Evolutionary conservation across 805 yeast species (phyloP).

Genomic region (Tanozyma kutaoensis): DNA sequence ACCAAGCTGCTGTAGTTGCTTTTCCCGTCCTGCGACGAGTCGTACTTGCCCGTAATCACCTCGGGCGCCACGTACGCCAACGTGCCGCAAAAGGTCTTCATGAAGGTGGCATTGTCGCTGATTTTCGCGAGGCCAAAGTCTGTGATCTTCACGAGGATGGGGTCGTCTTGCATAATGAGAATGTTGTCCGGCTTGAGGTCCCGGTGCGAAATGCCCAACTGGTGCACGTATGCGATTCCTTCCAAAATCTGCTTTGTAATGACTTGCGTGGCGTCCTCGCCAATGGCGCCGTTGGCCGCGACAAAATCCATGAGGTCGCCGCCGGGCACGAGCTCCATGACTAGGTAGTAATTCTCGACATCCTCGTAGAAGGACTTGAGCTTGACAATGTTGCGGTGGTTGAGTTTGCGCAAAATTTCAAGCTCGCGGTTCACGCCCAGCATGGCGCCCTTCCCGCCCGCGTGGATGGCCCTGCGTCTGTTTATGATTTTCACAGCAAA

Average conservation of each 20-base stretch:
- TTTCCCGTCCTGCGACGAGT: conserved; percentile 18
- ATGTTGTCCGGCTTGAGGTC: conserved; percentile 96
- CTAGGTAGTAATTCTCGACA: conserved; percentile 63
- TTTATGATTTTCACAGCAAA: conserved; percentile 88
- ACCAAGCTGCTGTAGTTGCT: conserved; percentile 67
- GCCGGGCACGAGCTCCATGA: conserved; percentile 93
- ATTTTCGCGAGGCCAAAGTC: conserved; percentile 95
- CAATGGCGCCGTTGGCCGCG: conserved; percentile 81
- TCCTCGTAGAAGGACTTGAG: conserved; percentile 83
- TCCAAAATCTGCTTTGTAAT: conserved; percentile 73
- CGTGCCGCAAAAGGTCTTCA: conserved; percentile 97
- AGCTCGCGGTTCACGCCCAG: conserved; percentile 81
- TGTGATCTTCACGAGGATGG: conserved; percentile 82
- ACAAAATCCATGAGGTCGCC: conserved; percentile 98
- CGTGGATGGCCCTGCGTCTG: conserved; percentile 57
- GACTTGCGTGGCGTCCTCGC: conserved; percentile 82
- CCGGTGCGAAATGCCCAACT: conserved; percentile 85
- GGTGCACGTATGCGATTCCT: conserved; percentile 82
- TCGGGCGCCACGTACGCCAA: conserved; percentile 97
- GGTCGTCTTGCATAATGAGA: conserved; percentile 79
- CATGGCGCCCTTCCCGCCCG: conserved; percentile 42
- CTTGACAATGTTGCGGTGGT: conserved; percentile 78
- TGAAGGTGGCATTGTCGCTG: conserved; percentile 67
- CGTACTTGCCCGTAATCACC: conserved; percentile 49
- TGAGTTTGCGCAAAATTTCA: conserved; percentile 59